Base-by-base conservation (phyloP, 768 basidiomycete genomes). In the Kwoniella mangroviensis region DNA sequence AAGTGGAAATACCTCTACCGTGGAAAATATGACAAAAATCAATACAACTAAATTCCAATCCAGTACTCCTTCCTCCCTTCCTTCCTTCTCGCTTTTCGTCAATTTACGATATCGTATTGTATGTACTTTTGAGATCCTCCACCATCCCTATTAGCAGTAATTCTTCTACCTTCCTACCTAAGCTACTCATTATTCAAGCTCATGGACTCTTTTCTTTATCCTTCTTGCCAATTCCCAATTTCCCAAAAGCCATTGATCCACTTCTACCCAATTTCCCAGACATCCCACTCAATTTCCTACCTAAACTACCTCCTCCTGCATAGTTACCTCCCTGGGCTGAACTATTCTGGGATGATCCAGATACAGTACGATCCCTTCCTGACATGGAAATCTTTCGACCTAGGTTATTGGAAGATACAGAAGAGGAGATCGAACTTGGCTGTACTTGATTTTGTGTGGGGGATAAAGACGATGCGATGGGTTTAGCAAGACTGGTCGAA, bases 221-320 rank as follows among this genome's bases (percentile, higher is more conserved):
- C 67, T 79, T 81, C 63, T 75, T 77, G 4, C 81, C 79, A 17
- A 80, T 73, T 6, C 79, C 79, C 26, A 80, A 71, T 65, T 78
- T 79, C 26, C 75, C 73, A 62, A 75, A 75, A 43, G 71, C 69
- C 68, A 79, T 76, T 28, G 72, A 74, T 5, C 79, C 74, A 15
- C 68, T 73, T 40, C 75, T 73, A 11, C 78, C 67, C 63, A 77
- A 64, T 45, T 70, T 70, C 17, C 69, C 69, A 17, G 65, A 58
- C 70, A 71, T 71, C n/a, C 70, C 70, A 52, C 70, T 71, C 43
- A 79, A 52, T 11, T 70, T 67, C 52, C 73, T 75, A 2, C 73
- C 71, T 12, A 82, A 65, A 22, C 73, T 66, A n/a, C 78, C 71
- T 12, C 76, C 74, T 26, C 74, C 74, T 10, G 61, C 61, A 65